Evolutionary conservation across 2,329 filamentous ascomycete species (phyloP).

Genomic region (Aureobasidium sp.): DNA sequence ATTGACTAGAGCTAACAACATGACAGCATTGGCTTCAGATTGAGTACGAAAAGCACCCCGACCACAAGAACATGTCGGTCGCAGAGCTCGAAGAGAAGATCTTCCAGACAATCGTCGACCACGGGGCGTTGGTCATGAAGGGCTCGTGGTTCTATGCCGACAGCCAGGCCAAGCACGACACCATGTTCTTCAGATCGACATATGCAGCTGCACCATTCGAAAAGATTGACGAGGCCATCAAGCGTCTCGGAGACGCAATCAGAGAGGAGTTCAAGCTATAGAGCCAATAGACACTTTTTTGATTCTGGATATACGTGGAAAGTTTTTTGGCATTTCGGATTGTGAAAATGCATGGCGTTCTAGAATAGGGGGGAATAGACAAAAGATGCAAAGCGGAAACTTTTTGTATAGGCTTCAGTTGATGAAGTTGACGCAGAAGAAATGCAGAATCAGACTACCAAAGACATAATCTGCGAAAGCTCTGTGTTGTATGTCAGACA

Average conservation of each 20-base stretch:
- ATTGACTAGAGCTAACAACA: background rate
- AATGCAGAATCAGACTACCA: slow-evolving; percentile 90
- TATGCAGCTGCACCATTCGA: slow-evolving; percentile 67
- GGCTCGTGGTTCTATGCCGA: slow-evolving; percentile 91
- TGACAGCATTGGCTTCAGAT: slow-evolving; percentile 62
- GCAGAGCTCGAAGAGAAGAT: slow-evolving; percentile 75
- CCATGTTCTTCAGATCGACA: slow-evolving; percentile 82
- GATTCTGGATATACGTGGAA: background rate
- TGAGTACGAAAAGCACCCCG: slow-evolving; percentile 60
- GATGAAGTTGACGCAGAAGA: slow-evolving; percentile 99
- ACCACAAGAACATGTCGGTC: slow-evolving; percentile 47
- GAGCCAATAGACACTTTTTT: background rate
- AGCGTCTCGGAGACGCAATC: slow-evolving; percentile 67
- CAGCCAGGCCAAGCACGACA: slow-evolving; percentile 48
- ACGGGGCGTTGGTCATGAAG: slow-evolving; percentile 71
- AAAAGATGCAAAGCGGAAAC: background rate
- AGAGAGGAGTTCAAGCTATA: slow-evolving; percentile 48
- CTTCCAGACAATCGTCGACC: slow-evolving; percentile 67
- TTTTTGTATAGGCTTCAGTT: slow-evolving; percentile 52
- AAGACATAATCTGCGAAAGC: slow-evolving; percentile 96
- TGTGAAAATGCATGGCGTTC: slow-evolving; percentile 2
- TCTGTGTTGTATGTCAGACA: slow-evolving; percentile 40
- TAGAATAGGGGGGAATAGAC: background rate
- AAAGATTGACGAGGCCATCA: slow-evolving; percentile 45
- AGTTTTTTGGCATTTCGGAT: background rate